phyloP scores from a whole-genome alignment of 2,329 filamentous ascomycete species.

The Hymenotorrendiella dingleyae region DNA sequence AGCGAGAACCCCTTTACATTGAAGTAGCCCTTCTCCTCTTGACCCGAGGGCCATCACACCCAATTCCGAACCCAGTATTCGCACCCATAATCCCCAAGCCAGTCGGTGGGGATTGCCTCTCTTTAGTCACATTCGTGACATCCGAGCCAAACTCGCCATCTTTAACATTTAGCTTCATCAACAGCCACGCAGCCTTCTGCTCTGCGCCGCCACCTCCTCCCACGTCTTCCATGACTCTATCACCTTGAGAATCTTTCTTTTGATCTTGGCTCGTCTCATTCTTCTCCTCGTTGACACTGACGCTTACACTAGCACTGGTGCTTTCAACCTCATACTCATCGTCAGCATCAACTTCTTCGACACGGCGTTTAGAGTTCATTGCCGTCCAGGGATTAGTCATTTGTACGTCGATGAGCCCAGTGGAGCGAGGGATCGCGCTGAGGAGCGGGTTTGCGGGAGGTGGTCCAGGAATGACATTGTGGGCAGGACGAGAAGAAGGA shows the following conservation, averaged over 20 bases:
- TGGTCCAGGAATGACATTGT: constrained; percentile 7
- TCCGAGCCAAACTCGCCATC: constrained; percentile 23
- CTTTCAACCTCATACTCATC: constrained; percentile 24
- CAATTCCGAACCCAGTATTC: constrained; percentile 6
- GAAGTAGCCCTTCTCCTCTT: constrained; percentile 39
- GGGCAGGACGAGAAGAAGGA: no score
- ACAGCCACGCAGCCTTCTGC: constrained; percentile 41
- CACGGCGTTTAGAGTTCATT: constrained; percentile 16
- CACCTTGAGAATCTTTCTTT: no score
- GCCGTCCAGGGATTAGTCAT: constrained; percentile 10
- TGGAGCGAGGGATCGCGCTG: constrained; percentile 39
- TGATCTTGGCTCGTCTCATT: no score
- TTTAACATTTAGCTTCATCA: constrained; percentile 42
- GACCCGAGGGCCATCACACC: constrained; percentile 27
- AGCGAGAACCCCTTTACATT: constrained; percentile 18
- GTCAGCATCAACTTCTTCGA: constrained; percentile 22
- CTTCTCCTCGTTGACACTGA: no score
- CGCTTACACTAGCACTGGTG: constrained; percentile 8
- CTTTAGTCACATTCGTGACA: not conserved
- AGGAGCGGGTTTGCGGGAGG: constrained; percentile 39
- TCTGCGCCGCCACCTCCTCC: constrained; percentile 29
- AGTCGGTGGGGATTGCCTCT: not conserved
- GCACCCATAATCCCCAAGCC: no score
- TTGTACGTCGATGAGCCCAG: constrained; percentile 11
- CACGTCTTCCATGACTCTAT: constrained; percentile 15